Evolutionary conservation across 2,329 filamentous ascomycete genomes (phyloP).

Genomic region (Colletotrichum costaricense): DNA sequence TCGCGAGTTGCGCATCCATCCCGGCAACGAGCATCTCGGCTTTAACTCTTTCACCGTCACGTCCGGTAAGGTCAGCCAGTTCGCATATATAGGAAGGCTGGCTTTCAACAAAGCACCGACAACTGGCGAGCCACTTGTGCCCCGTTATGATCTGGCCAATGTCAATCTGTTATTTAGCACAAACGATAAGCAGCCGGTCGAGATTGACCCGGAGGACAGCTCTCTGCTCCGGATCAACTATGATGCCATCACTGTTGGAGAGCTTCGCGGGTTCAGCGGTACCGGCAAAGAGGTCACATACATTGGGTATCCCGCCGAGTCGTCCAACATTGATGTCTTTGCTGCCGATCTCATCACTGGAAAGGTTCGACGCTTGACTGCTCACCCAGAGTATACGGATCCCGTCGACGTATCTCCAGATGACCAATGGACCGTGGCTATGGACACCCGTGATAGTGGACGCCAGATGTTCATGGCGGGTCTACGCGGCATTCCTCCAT

Average conservation of each 20-base stretch:
- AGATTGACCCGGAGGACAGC: neutral
- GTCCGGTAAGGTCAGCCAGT: constrained; percentile 35
- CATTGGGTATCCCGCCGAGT: constrained; percentile 48
- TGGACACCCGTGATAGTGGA: constrained; percentile 51
- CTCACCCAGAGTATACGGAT: constrained; percentile 53
- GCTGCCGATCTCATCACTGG: constrained; percentile 50
- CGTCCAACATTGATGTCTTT: constrained; percentile 54
- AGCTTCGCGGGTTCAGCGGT: constrained; percentile 54
- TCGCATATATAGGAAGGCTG: constrained; percentile 46
- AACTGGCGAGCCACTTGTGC: constrained; percentile 40
- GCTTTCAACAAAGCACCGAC: constrained; percentile 48
- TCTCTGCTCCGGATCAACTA: constrained; percentile 43
- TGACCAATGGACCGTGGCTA: constrained; percentile 49
- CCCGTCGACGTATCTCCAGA: constrained; percentile 52
- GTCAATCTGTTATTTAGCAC: constrained; percentile 45
- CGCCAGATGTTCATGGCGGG: constrained; percentile 50
- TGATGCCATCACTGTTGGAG: constrained; percentile 48
- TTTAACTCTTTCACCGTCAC: constrained; percentile 47
- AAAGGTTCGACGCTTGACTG: constrained; percentile 49
- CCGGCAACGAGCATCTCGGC: constrained; percentile 51
- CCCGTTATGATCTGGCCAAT: constrained; percentile 49
- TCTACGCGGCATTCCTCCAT: constrained; percentile 50
- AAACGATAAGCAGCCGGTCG: constrained; percentile 30
- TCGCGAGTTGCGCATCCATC: constrained; percentile 54
- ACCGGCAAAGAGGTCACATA: constrained; percentile 50